These are phyloP conservation scores for Lunasporangiospora selenospora DNA, from an alignment of 192 early-diverging fungal genomes.

Conservation along the genomic window DNA sequence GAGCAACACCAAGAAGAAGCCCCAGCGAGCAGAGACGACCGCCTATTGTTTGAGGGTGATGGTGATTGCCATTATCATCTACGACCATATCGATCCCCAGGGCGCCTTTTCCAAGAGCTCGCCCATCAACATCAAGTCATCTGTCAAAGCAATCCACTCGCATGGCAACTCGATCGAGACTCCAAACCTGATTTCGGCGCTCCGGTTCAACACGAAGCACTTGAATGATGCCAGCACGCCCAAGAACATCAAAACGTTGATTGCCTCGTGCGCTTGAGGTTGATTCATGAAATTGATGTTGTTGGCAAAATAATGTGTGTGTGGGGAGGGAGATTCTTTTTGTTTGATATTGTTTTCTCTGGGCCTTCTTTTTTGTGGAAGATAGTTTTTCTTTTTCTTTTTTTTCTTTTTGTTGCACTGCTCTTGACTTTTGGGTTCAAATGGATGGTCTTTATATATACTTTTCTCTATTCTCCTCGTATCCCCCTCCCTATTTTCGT, in stretches of 20 bases:
- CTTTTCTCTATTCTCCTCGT: too few species aligned
- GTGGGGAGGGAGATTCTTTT: too few species aligned
- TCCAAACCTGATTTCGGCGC: constrained; percentile 71
- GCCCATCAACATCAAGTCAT: constrained; percentile 76
- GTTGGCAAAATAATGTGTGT: too few species aligned
- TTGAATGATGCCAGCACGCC: constrained; percentile 83
- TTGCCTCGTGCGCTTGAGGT: constrained; percentile 39
- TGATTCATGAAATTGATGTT: too few species aligned
- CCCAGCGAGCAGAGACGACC: constrained; percentile 63
- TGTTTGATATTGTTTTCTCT: background rate
- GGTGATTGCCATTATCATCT: constrained; percentile 87
- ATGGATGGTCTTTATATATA: too few species aligned
- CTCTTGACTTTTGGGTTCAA: too few species aligned
- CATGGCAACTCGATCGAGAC: constrained; percentile 58
- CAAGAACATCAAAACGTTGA: constrained; percentile 63
- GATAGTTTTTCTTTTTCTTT: background rate
- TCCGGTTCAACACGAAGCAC: constrained; percentile 81
- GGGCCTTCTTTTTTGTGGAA: background rate
- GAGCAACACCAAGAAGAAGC: constrained; percentile 65
- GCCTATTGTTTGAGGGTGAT: constrained; percentile 88
- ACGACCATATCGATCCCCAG: constrained; percentile 86
- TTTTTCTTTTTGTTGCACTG: too few species aligned
- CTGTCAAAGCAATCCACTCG: constrained; percentile 71
- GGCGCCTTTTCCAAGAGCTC: constrained; percentile 82
- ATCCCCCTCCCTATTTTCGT: too few species aligned